phyloP scores from a whole-genome alignment of 306 rosid genomes.

The Ormosia semicastrata region DNA sequence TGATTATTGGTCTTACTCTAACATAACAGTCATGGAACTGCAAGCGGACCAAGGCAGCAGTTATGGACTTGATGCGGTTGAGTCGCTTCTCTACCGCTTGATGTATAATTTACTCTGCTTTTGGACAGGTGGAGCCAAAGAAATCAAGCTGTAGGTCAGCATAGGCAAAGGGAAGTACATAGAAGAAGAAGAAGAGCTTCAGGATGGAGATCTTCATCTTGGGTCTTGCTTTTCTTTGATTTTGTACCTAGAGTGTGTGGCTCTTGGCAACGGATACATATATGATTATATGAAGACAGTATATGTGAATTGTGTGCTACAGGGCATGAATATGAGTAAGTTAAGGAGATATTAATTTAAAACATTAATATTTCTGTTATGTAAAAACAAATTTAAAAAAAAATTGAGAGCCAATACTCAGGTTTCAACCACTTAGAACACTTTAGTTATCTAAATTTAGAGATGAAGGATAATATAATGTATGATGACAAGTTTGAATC shows the following conservation, averaged over 20 bases:
- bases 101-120: conserved; percentile 43
- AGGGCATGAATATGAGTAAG: no score
- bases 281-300: no score
- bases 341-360: no score
- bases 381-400: no score
- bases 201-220: conserved; percentile 16
- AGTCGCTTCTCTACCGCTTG: conserved; percentile 40
- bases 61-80: conserved; percentile 33
- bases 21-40: conserved; percentile 71
- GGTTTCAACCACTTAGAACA: no score
- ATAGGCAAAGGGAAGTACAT: conserved; percentile 21
- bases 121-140: conserved; percentile 31
- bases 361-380: no score
- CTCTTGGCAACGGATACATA: neutral
- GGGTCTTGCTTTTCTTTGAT: neutral
- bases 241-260: neutral
- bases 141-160: conserved; percentile 29
- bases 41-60: conserved; percentile 55
- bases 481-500: no score
- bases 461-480: no score
- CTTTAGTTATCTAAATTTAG: no score
- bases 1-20: conserved; percentile 18
- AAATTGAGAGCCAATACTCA: no score
- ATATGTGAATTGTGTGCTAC: no score
- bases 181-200: neutral